Conservation (phyloP, 2,329 filamentous ascomycete genomes). For the Fusarium praegraminearum region DNA sequence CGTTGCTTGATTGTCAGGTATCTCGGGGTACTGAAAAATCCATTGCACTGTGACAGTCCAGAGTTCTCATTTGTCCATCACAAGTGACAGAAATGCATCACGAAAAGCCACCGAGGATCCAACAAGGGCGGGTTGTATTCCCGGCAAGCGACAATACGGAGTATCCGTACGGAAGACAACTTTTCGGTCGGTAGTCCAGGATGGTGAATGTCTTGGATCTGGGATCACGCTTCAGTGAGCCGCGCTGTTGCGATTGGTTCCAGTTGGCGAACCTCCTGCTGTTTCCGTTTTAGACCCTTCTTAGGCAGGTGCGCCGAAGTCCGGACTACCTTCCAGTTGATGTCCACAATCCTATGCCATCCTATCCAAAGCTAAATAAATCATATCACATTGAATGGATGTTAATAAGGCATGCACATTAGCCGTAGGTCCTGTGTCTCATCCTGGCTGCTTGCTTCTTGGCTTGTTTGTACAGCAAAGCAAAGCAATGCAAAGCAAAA, state of each 20-base stretch:
- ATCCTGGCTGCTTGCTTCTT: not conserved
- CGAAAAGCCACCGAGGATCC: conserved; percentile 21
- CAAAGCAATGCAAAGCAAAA: not conserved
- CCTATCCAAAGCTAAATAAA: not conserved
- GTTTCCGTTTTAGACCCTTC: conserved; percentile 35
- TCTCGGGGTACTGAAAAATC: conserved; percentile 40
- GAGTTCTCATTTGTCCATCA: conserved; percentile 43
- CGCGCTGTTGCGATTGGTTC: conserved; percentile 27
- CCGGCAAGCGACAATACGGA: conserved; percentile 21
- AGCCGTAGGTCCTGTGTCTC: conserved; percentile 11
- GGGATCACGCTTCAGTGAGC: conserved; percentile 29
- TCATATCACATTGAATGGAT: not conserved
- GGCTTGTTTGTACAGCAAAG: not conserved
- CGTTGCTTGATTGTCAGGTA: conserved; percentile 39
- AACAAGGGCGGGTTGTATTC: conserved; percentile 21
- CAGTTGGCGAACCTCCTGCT: conserved; percentile 26
- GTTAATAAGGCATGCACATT: conserved; percentile 2
- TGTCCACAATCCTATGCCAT: not conserved
- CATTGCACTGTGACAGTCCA: conserved; percentile 43
- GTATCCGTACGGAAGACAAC: not conserved
- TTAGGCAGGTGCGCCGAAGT: not conserved
- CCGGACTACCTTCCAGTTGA: not conserved
- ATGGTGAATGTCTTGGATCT: conserved; percentile 38
- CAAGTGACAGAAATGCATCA: conserved; percentile 39
- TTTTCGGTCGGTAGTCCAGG: conserved; percentile 6